Evolutionary conservation across 257 asterid species (phyloP), one percentile per base, ranked within the genome.

Genomic region (Salvia miltiorrhiza): DNA sequence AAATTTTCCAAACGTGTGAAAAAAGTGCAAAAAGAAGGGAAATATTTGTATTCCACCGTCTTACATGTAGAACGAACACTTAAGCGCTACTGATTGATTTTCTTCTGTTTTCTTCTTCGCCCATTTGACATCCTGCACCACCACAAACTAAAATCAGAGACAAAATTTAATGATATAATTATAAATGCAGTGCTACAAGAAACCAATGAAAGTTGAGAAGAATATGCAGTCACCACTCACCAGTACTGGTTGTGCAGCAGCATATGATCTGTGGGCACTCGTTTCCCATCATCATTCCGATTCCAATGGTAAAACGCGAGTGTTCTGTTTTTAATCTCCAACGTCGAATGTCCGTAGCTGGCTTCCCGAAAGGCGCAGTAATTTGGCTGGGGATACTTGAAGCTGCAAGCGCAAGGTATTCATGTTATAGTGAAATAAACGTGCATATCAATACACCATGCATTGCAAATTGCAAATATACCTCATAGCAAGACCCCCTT

Each of bases 271-370:
- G 97, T 87, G 48, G 82, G 78, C 17, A 90, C 83, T 80, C 77
- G 80, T 65, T 83, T 88, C 9, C 98, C 98, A 32, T 93, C 97
- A 58, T 93, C 93, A 57, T 93, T 93, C 60, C 97, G 84, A 74
- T 90, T 93, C 98, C 98, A 93, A 52, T 93, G 96, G 89, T 93
- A 90, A 48, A 87, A 1, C 37, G 96, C 98, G 59, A 90, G 97
- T 5, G 98, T 93, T 84, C 88, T 77, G 54, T 93, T 93, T 81
- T 74, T 87, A 69, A 93, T 90, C 77, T 93, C 97, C 59, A 90
- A 52, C 11, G 97, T 86, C 2, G 98, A 93, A 80, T 93, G 98
- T 44, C 98, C 98, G 44, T 86, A 93, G 78, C 98, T 93, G 64
- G 98, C 90, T 83, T 93, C 98, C 2, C 98, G 93, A 44, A 85